Base-by-base conservation (phyloP, 768 basidiomycete genomes). In the Sarcodon aspratus region DNA sequence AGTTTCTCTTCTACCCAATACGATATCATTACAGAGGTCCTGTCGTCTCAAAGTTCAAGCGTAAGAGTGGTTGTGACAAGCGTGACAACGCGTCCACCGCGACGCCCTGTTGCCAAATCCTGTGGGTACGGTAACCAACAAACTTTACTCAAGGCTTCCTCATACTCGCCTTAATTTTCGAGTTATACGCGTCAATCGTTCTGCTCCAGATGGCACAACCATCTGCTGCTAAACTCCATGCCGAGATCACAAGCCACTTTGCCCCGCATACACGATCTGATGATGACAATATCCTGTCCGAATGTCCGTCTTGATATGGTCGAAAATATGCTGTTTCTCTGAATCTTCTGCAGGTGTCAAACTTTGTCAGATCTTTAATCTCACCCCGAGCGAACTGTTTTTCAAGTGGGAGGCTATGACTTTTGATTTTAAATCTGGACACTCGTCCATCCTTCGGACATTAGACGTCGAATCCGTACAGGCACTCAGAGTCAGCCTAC, bases 401-500 rank as follows among this genome's bases (percentile, higher is more conserved):
- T 88, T 69, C 63, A 88, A 86, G 60, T 79, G 81, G 71, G 82
- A 89, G 58, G 82, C 82, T 5, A 45, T 45, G 44, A 12, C 17
- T 17, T 45, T 32, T 6, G 44, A 32, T 12, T 17, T 17, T 17
- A 45, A 45, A 17, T 45, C 44, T 12, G 44, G 32, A 13, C 13
- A 13, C 17, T 45, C 32, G 12, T 13, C 13, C 3, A 45, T 17
- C 13, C 44, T 21, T 13, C 17, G 12, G 13, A 12, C 12, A 21
- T 12, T 32, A 32, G 44, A 12, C 44, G 21, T 5, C 5, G 21
- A 27, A 27, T 45, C n/a, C 37, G 37, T n/a, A n/a, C 37, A 40
- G 37, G 37, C 37, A n/a, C 17, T 40, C 37, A 18, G n/a, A n/a
- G n/a, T 40, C 17, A n/a, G 37, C 37, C 37, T 18, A n/a, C n/a